Base-by-base conservation (phyloP, 768 basidiomycete genomes). In the Tubosaeta sp. region DNA sequence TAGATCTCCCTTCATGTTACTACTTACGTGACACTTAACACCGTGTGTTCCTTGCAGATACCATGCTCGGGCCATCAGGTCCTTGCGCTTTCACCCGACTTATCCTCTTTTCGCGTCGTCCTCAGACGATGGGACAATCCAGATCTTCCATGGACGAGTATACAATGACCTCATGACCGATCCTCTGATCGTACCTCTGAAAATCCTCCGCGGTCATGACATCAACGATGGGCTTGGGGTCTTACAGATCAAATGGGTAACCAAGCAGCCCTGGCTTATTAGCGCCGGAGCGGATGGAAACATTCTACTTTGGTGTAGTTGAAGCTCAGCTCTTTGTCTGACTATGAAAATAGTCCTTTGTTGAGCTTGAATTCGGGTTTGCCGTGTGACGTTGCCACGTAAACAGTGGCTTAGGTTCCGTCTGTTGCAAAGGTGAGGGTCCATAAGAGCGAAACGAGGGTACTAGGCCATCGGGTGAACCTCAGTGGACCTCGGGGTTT, bases 21-120 rank as follows among this genome's bases (percentile, higher is more conserved):
- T 30, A 25, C 48, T 51, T 50, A 44, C 44, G 39, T 50, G 14
- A 41, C 9, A 4, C 60, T 62, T 14, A 57, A 55, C 41, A 53
- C 38, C 40, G 30, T 11, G 30, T 11, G 22, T 30, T 51, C 44
- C 19, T 40, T 44, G 34, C 44, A 95, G 94, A 54, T 98, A 98
- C 68, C 96, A 99, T 71, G 75, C 88, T 5, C 86, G 88, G 55
- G 96, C 96, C 22, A 87, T 99, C 52, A 90, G 96, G 50, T 88
- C 91, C 10, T 75, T 98, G 45, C 84, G 88, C 53, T 99, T 95
- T 79, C 94, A 96, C 66, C 90, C 92, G 16, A 83, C 83, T 40
- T 93, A 95, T 71, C 96, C 96, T 24, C 81, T 99, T 21, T 98
- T 99, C 68, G 93, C 93, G 11, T 94, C 92, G 6, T 90, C 92